Evolutionary conservation across 805 yeast species (phyloP), one percentile per base, ranked within the genome.

Genomic region (Candida sithepensis): DNA sequence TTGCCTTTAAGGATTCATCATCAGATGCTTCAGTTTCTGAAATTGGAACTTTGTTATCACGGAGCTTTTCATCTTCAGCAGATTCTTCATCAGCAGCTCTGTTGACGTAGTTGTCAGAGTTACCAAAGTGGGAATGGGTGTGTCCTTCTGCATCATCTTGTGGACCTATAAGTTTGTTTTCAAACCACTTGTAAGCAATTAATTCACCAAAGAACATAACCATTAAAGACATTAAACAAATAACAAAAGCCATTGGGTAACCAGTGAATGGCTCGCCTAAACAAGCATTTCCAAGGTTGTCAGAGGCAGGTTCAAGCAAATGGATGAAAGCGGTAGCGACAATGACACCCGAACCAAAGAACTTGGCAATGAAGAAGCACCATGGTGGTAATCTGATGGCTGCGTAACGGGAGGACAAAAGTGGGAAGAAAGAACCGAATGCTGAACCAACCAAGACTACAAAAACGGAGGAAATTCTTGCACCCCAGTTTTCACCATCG

Each of bases 311-410:
- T 50, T 77, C 73, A 47, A 86, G 66, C 51, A 85, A 67, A 67
- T 85, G 94, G 23, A 86, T 79, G 57, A 85, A 84, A 0, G 90
- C 87, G 1, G 92, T 85, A 13, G 91, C 85, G 9, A 85, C 73
- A 57, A 86, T 86, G 41, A 85, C 90, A 50, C 94, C 94, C 2
- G 90, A 82, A 53, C 92, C 94, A 60, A 85, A 86, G 64, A 74
- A 84, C 57, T 84, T 84, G 44, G 85, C 81, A 42, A 80, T 61
- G 59, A 83, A 81, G 66, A 82, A 84, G 51, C 79, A 73, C 77
- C 78, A 73, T 12, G 71, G 58, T 2, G 88, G 88, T 51, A 82
- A 53, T 51, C 78, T 69, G 41, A 83, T 69, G 52, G 73, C 73
- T 0, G 85, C 77, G 57, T 75, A 77, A 49, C 70, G 71, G 7